Conservation (phyloP, 2,329 filamentous ascomycete genomes). For the Colletotrichum lini region DNA sequence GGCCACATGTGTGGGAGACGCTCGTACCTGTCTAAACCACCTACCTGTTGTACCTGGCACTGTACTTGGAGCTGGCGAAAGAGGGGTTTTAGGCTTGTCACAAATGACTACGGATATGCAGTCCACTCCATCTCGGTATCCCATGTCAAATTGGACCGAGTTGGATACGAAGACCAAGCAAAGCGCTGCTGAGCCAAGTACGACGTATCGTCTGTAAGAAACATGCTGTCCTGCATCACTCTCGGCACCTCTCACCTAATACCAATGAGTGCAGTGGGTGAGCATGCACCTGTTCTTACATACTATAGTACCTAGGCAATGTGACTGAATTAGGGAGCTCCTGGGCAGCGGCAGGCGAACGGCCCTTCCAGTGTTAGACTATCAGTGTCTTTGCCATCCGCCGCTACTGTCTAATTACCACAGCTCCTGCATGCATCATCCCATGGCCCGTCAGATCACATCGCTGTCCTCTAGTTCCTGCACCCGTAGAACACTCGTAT, state of each 20-base stretch:
- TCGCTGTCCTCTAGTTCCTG: neutral
- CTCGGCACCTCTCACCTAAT: neutral
- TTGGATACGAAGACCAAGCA: neutral
- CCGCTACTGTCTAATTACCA: too few species aligned
- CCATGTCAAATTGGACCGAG: neutral
- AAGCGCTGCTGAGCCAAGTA: neutral
- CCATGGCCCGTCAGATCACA: neutral
- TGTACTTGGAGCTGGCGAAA: too few species aligned
- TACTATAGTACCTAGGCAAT: neutral
- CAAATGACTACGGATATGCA: too few species aligned
- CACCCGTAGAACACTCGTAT: neutral
- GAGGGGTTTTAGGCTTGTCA: too few species aligned
- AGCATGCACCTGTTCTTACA: neutral
- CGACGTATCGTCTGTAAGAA: neutral
- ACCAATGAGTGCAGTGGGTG: neutral
- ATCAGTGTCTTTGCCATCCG: neutral
- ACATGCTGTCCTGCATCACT: neutral
- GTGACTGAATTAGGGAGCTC: neutral
- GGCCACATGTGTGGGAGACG: neutral
- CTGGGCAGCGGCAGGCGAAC: neutral
- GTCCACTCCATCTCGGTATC: too few species aligned
- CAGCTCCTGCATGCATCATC: constrained; percentile 9
- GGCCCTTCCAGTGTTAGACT: too few species aligned
- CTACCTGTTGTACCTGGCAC: too few species aligned
- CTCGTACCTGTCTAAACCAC: neutral